Conservation (phyloP, 805 yeast species). For the Cyberlindnera misumaiensis region DNA sequence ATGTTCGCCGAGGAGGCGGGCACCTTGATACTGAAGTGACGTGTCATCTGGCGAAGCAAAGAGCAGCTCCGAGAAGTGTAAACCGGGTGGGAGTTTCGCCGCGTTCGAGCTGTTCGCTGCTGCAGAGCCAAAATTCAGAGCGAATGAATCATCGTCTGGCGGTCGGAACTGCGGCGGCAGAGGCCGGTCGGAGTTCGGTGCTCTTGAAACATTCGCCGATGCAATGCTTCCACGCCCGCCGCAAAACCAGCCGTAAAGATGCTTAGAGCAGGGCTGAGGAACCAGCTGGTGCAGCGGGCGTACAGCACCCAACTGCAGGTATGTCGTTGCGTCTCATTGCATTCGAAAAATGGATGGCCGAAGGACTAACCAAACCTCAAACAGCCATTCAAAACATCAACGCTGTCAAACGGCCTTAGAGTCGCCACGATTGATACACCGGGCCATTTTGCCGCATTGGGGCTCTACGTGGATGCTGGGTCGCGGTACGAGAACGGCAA, state of each 20-base stretch:
- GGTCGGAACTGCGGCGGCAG: too few relatives aligned
- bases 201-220: too few relatives aligned
- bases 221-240: too few relatives aligned
- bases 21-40: constrained; percentile 58
- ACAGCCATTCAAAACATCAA: constrained; percentile 17
- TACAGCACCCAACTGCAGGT: constrained; percentile 18
- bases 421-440: constrained; percentile 83
- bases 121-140: too few relatives aligned
- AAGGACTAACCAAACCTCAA: constrained; percentile 9
- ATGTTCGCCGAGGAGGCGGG: constrained; percentile 98
- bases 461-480: constrained; percentile 86
- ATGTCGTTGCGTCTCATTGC: constrained; percentile 7
- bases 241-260: constrained; percentile 1
- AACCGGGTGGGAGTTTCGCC: too few relatives aligned
- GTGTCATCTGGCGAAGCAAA: constrained; percentile 27
- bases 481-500: constrained; percentile 66
- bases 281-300: constrained; percentile 4
- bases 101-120: too few relatives aligned
- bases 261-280: constrained; percentile 10
- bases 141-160: too few relatives aligned
- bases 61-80: too few relatives aligned
- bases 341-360: background rate
- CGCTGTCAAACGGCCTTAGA: constrained; percentile 68
- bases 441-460: constrained; percentile 87
- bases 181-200: too few relatives aligned